Evolutionary conservation across 305 asterid genomes (phyloP).

Genomic region (Ilex paraguariensis): DNA sequence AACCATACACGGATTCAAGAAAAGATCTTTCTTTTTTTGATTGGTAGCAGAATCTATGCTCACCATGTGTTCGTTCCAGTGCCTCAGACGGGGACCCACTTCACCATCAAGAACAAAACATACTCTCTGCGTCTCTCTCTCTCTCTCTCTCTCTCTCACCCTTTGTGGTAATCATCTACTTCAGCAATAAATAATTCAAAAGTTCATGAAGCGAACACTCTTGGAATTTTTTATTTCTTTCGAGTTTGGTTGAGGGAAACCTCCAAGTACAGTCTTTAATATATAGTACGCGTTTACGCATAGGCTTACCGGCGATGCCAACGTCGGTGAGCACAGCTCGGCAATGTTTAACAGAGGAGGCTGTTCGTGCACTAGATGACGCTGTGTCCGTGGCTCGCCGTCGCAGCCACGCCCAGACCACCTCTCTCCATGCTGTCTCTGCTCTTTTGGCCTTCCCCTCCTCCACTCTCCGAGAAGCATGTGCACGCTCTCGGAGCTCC

Average conservation of each 20-base stretch:
- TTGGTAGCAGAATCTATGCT: slow-evolving; percentile 41
- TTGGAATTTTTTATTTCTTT: slow-evolving; percentile 15
- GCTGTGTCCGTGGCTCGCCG: slow-evolving; percentile 76
- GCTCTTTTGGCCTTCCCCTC: slow-evolving; percentile 63
- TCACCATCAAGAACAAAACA: slow-evolving; percentile 18
- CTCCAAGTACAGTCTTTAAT: slow-evolving; percentile 4
- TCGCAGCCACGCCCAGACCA: slow-evolving; percentile 83
- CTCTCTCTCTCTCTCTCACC: no score
- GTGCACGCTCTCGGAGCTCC: slow-evolving; percentile 69
- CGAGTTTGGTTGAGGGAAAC: slow-evolving; percentile 10
- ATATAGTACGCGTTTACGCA: slow-evolving; percentile 1
- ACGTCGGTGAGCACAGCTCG: slow-evolving; percentile 89
- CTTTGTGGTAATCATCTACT: no score
- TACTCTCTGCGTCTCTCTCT: slow-evolving; percentile 17
- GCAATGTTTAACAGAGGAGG: slow-evolving; percentile 77
- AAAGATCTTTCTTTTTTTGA: slow-evolving; percentile 15
- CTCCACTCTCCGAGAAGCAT: slow-evolving; percentile 67
- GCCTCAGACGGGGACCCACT: slow-evolving; percentile 21
- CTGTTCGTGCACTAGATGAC: slow-evolving; percentile 66
- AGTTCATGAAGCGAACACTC: slow-evolving; percentile 22
- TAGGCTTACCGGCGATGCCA: slow-evolving; percentile 70
- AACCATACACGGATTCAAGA: slow-evolving; percentile 1
- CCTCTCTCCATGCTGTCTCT: slow-evolving; percentile 76
- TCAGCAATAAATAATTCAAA: slow-evolving; percentile 34
- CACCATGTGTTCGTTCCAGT: slow-evolving; percentile 23